Conservation (phyloP, 1,139 yeast genomes). For the Fermentozyma sake region DNA sequence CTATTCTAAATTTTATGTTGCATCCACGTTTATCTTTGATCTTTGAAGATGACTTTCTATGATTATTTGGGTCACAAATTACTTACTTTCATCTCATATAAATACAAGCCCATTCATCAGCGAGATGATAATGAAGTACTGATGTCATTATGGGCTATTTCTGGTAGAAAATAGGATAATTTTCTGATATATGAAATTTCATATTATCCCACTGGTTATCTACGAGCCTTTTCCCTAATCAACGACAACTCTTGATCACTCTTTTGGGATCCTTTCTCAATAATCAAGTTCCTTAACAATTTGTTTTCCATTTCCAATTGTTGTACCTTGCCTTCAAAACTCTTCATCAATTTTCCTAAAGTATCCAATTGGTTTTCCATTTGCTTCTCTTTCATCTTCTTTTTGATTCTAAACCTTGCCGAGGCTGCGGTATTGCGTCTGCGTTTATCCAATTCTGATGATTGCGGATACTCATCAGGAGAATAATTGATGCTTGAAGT, state of each 20-base stretch:
- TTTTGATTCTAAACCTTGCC: conserved; percentile 75
- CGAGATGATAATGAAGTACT: too few relatives aligned
- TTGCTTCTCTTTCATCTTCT: conserved; percentile 79
- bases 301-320: conserved; percentile 60
- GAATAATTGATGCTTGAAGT: conserved; percentile 4
- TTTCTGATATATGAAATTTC: too few relatives aligned
- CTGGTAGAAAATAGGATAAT: too few relatives aligned
- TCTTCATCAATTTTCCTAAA: conserved; percentile 55
- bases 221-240: conserved; percentile 36
- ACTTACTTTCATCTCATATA: too few relatives aligned
- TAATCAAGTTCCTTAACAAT: conserved; percentile 66
- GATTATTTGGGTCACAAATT: too few relatives aligned
- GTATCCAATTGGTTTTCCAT: conserved; percentile 67
- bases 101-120: too few relatives aligned
- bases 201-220: too few relatives aligned
- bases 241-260: conserved; percentile 36
- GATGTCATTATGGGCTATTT: too few relatives aligned
- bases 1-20: too few relatives aligned
- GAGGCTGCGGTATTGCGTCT: conserved; percentile 78
- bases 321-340: conserved; percentile 52
- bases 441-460: conserved; percentile 55
- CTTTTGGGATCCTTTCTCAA: conserved; percentile 53
- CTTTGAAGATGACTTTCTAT: too few relatives aligned
- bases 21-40: too few relatives aligned
- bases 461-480: conserved; percentile 1